Evolutionary conservation across 2,329 filamentous ascomycete species (phyloP).

Genomic region (Diaporthe humulicola): DNA sequence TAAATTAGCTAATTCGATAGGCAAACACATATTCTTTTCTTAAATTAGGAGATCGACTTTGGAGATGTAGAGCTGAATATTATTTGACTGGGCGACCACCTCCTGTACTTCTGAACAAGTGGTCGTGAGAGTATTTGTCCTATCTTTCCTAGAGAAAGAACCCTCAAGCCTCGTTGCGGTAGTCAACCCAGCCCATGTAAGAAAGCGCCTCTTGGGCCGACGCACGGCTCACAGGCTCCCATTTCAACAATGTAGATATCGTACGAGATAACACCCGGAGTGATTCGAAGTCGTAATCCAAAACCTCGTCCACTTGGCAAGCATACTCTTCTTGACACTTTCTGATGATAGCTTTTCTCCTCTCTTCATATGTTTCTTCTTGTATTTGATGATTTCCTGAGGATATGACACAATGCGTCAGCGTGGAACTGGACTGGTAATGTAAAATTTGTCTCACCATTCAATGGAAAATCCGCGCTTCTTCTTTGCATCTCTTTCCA

Average conservation of each 20-base stretch:
- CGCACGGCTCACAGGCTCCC: not conserved
- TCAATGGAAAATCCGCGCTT: not conserved
- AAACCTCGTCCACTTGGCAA: not conserved
- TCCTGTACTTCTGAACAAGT: not conserved
- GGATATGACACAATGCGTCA: not conserved
- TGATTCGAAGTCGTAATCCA: not conserved
- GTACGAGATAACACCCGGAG: not conserved
- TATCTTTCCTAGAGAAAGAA: not conserved
- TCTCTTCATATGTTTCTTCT: not conserved
- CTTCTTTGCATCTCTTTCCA: not conserved
- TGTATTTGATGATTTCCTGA: not conserved
- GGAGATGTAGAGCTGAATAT: not conserved
- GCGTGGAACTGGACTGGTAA: not conserved
- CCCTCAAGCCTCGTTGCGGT: slow-evolving; percentile 8
- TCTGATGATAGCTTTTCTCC: not conserved
- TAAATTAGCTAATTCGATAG: not conserved
- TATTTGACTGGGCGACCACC: fast-evolving
- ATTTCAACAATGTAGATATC: not conserved
- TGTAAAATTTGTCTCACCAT: not conserved
- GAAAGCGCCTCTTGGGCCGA: slow-evolving; percentile 1
- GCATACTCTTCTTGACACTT: not conserved
- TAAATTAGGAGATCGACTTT: not conserved
- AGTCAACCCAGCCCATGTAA: not conserved
- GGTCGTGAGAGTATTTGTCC: too few relatives aligned
- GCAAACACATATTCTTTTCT: not conserved